Evolutionary conservation across 2,329 filamentous ascomycete species (phyloP).

Genomic region (Cyclaneusma minus): DNA sequence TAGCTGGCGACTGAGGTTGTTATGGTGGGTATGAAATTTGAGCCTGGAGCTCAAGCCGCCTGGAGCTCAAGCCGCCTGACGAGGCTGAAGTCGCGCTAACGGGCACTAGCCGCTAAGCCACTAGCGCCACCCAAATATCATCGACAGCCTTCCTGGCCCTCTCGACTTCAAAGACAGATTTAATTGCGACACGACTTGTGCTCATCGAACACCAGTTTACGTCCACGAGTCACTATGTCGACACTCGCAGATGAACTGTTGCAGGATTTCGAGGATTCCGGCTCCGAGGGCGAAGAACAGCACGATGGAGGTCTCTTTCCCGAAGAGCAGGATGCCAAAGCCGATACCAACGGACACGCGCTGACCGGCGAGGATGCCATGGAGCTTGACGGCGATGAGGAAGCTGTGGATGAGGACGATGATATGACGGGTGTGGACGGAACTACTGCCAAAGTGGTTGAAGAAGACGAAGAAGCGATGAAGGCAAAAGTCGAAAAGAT

Average conservation of each 20-base stretch:
- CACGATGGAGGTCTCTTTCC: constrained; percentile 30
- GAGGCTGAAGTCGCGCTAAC: constrained; percentile 2
- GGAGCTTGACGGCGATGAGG: constrained; percentile 45
- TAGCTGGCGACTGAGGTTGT: constrained; percentile 1
- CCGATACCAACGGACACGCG: constrained; percentile 17
- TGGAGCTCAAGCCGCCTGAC: constrained; percentile 1
- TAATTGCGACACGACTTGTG: constrained; percentile 2
- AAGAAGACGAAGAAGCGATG: constrained; percentile 52
- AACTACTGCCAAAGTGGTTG: constrained; percentile 30
- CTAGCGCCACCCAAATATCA: constrained; percentile 3
- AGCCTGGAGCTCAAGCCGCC: too few relatives aligned
- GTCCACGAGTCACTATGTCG: constrained; percentile 60
- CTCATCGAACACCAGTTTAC: constrained; percentile 2
- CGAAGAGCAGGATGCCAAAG: constrained; percentile 24
- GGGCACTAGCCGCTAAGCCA: constrained; percentile 1
- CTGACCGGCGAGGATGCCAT: constrained; percentile 25
- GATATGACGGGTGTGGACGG: constrained; percentile 31
- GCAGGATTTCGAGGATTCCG: constrained; percentile 79
- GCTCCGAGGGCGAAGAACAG: constrained; percentile 55
- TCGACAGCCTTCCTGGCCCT: constrained; percentile 4
- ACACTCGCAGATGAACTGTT: constrained; percentile 85
- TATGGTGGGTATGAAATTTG: too few relatives aligned
- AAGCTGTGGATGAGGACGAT: constrained; percentile 45
- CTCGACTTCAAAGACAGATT: background rate
- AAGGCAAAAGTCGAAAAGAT: constrained; percentile 74